Conservation (phyloP, 2,329 filamentous ascomycete species). For the Pestalotiopsis sp. region DNA sequence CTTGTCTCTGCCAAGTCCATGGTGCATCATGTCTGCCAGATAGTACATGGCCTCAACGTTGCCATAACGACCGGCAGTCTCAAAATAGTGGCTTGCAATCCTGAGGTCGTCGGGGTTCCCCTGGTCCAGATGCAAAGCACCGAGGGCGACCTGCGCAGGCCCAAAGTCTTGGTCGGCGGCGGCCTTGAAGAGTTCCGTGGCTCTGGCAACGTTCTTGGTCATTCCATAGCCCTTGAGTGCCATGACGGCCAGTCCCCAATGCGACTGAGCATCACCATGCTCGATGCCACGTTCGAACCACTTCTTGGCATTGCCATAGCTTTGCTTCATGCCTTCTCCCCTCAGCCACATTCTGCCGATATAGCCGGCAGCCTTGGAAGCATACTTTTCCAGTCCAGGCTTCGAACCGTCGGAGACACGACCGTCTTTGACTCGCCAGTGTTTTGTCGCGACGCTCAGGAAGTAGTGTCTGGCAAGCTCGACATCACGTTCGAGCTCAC, state of each 20-base stretch:
- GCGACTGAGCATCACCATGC: slow-evolving; percentile 79
- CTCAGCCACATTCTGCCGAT: slow-evolving; percentile 88
- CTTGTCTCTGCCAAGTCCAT: slow-evolving; percentile 78
- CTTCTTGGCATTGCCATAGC: slow-evolving; percentile 72
- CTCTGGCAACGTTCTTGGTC: slow-evolving; percentile 68
- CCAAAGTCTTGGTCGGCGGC: slow-evolving; percentile 83
- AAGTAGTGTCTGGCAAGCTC: slow-evolving; percentile 80
- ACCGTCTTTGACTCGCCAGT: slow-evolving; percentile 78
- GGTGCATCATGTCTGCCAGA: slow-evolving; percentile 82
- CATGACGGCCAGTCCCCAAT: slow-evolving; percentile 84
- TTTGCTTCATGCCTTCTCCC: slow-evolving; percentile 79
- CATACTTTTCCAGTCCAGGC: slow-evolving; percentile 73
- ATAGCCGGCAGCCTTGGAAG: slow-evolving; percentile 82
- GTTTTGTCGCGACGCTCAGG: slow-evolving; percentile 74
- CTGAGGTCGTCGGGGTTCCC: slow-evolving; percentile 70
- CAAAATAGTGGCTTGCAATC: slow-evolving; percentile 83
- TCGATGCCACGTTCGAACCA: slow-evolving; percentile 84
- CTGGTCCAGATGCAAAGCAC: slow-evolving; percentile 84
- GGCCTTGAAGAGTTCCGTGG: slow-evolving; percentile 75
- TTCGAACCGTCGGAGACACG: slow-evolving; percentile 71
- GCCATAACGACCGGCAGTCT: slow-evolving; percentile 79
- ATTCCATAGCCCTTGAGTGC: slow-evolving; percentile 76
- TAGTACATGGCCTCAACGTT: slow-evolving; percentile 93
- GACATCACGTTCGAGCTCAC: slow-evolving; percentile 73
- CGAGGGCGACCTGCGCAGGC: slow-evolving; percentile 80